Evolutionary conservation across 2,329 filamentous ascomycete genomes (phyloP).

Genomic region (Aspergillus sp.): DNA sequence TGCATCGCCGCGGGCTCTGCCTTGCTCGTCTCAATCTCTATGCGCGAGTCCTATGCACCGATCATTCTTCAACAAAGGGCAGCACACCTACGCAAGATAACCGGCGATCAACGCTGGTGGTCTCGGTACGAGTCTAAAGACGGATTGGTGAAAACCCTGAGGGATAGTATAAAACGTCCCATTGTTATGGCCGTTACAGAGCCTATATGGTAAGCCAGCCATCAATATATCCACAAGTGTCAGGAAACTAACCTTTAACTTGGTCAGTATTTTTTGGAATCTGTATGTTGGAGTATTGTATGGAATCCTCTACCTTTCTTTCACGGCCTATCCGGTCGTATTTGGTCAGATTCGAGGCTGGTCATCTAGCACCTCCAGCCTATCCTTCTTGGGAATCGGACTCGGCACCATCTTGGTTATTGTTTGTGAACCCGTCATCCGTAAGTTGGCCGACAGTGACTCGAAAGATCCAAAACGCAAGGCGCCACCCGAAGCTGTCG

Average conservation of each 20-base stretch:
- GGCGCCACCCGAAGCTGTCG: slow-evolving; percentile 72
- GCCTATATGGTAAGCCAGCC: slow-evolving; percentile 77
- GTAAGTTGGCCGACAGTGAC: slow-evolving; percentile 72
- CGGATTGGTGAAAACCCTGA: slow-evolving; percentile 62
- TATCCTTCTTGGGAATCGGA: slow-evolving; percentile 71
- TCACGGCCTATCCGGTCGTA: slow-evolving; percentile 84
- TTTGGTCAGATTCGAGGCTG: slow-evolving; percentile 73
- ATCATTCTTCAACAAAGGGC: slow-evolving; percentile 64
- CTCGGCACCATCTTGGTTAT: slow-evolving; percentile 53
- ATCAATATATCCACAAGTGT: too few relatives aligned
- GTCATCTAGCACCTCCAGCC: slow-evolving; percentile 66
- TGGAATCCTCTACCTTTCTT: slow-evolving; percentile 82
- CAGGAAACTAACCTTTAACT: too few relatives aligned
- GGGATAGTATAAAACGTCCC: slow-evolving; percentile 70
- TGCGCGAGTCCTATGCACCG: slow-evolving; percentile 74
- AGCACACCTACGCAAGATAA: slow-evolving; percentile 60
- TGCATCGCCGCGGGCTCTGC: slow-evolving; percentile 66
- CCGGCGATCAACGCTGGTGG: slow-evolving; percentile 69
- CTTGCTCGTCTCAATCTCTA: slow-evolving; percentile 53
- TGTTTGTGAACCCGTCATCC: slow-evolving; percentile 60
- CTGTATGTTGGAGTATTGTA: slow-evolving; percentile 72
- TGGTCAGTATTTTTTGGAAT: slow-evolving; percentile 66
- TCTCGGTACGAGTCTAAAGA: slow-evolving; percentile 71
- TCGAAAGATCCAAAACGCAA: slow-evolving; percentile 72
- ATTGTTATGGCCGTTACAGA: slow-evolving; percentile 74